Conservation (phyloP, 169 alveolate species). For the Pseudocohnilembus persalinus region DNA sequence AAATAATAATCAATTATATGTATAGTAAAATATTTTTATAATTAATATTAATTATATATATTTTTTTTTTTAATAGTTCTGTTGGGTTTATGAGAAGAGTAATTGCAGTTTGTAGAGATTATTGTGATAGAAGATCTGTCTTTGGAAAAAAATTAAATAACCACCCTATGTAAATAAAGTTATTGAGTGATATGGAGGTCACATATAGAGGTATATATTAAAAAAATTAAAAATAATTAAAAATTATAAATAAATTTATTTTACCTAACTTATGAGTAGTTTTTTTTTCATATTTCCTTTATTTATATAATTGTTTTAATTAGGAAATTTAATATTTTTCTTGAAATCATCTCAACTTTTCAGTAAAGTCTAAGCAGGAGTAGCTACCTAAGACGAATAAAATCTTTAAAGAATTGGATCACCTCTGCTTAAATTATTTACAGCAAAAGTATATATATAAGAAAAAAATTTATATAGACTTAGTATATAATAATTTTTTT, state of each 20-base stretch:
- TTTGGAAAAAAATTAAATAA: constrained; percentile 62
- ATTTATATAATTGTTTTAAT: not conserved
- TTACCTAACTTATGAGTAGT: too few relatives aligned
- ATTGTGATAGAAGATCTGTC: constrained; percentile 59
- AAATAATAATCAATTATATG: too few relatives aligned
- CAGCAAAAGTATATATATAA: constrained; percentile 64
- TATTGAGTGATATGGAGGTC: constrained; percentile 55
- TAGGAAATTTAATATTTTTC: constrained; percentile 56
- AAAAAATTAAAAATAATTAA: not conserved
- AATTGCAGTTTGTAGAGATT: constrained; percentile 68
- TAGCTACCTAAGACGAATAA: constrained; percentile 42
- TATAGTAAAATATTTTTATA: too few relatives aligned
- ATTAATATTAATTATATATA: too few relatives aligned
- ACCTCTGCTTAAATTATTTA: constrained; percentile 66
- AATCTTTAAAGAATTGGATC: constrained; percentile 56
- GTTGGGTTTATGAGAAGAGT: constrained; percentile 67
- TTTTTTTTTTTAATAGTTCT: constrained; percentile 43
- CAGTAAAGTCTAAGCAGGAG: constrained; percentile 43
- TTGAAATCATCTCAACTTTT: constrained; percentile 42
- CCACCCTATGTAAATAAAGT: constrained; percentile 43
- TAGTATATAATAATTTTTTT: not conserved
- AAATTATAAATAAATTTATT: too few relatives aligned
- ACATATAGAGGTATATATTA: constrained; percentile 32
- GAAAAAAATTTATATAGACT: too few relatives aligned
- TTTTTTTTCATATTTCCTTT: not conserved